phyloP scores from a whole-genome alignment of 495 filamentous ascomycete genomes.

The Penicillium taxi region DNA sequence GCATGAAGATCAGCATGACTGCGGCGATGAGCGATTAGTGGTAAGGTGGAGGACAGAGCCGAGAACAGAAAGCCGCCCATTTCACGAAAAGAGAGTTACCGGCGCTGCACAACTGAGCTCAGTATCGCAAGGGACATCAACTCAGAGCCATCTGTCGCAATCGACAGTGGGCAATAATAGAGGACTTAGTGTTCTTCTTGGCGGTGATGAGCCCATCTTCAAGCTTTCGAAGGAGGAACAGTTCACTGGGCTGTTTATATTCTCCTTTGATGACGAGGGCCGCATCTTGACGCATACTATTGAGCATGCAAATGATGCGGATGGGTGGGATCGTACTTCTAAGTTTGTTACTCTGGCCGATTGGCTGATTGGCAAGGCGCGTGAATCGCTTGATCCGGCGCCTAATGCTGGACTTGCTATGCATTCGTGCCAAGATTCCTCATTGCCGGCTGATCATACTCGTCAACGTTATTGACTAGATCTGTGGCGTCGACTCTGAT shows the following conservation, averaged over 20 bases:
- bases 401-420: conserved; percentile 28
- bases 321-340: conserved; percentile 59
- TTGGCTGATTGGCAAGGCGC: conserved; percentile 68
- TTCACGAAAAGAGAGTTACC: conserved; percentile 7
- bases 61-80: conserved; percentile 25
- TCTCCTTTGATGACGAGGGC: conserved; percentile 90
- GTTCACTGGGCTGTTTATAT: conserved; percentile 72
- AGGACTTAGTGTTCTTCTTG: conserved; percentile 35
- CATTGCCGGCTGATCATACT: conserved; percentile 1
- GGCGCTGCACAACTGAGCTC: neutral
- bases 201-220: conserved; percentile 62
- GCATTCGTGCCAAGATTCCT: conserved; percentile 17
- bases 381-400: conserved; percentile 38
- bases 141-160: conserved; percentile 12
- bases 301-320: conserved; percentile 77
- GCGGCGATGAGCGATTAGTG: conserved; percentile 66
- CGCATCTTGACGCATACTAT: conserved; percentile 80
- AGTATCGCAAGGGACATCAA: conserved; percentile 3
- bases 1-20: conserved; percentile 24
- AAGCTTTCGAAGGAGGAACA: conserved; percentile 56
- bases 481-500: conserved; percentile 2
- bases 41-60: conserved; percentile 74
- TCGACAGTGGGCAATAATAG: conserved; percentile 29
- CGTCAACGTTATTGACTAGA: neutral
- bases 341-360: conserved; percentile 81